Conservation (phyloP, 2,329 filamentous ascomycete species). For the Diaporthe aspalathi region DNA sequence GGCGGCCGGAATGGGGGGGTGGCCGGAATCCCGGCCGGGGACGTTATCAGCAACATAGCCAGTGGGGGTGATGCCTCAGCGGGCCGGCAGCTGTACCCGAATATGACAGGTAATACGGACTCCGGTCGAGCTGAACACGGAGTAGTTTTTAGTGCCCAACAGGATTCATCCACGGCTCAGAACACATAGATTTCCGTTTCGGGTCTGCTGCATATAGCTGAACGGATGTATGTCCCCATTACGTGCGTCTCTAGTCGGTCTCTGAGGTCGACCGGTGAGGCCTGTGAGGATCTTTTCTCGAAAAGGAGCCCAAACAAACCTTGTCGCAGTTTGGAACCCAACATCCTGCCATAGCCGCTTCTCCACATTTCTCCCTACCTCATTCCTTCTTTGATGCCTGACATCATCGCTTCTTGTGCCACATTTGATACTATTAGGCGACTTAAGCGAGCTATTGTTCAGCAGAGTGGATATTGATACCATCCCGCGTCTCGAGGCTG, state of each 20-base stretch:
- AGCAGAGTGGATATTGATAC: background rate
- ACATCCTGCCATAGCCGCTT: background rate
- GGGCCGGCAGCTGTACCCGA: background rate
- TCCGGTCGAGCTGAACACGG: background rate
- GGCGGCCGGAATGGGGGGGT: too few relatives aligned
- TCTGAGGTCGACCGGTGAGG: background rate
- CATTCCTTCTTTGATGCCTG: background rate
- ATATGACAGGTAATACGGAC: slow-evolving; percentile 7
- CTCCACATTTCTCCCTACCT: too few relatives aligned
- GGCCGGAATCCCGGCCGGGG: too few relatives aligned
- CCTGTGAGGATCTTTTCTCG: background rate
- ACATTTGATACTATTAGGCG: too few relatives aligned
- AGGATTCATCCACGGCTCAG: too few relatives aligned
- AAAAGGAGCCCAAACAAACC: background rate
- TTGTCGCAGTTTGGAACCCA: background rate
- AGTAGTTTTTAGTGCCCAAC: background rate
- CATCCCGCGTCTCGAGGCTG: background rate
- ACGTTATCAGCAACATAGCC: background rate
- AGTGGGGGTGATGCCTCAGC: background rate
- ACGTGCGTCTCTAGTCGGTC: slow-evolving; percentile 3
- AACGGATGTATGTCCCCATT: background rate
- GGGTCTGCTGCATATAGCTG: slow-evolving; percentile 17
- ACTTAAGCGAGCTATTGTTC: background rate
- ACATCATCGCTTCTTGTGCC: background rate
- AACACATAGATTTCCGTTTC: background rate